Evolutionary conservation across 2,329 filamentous ascomycete species (phyloP).

Genomic region (Cadophora sp.): DNA sequence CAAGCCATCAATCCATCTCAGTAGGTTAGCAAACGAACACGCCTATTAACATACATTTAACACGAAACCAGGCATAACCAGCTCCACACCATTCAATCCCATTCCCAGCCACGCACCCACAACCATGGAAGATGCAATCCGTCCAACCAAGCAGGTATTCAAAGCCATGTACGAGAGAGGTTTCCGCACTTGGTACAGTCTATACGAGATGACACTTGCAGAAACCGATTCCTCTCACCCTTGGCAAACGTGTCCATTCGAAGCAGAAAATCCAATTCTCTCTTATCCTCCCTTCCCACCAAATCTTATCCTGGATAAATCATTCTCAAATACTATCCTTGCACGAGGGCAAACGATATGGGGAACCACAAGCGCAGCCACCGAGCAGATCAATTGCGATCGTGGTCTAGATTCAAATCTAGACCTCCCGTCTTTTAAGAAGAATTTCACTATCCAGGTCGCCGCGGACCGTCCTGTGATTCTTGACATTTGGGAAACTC

Average conservation of each 20-base stretch:
- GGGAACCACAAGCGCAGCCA: constrained; percentile 21
- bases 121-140: constrained; percentile 38
- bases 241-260: constrained; percentile 30
- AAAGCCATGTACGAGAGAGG: constrained; percentile 41
- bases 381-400: constrained; percentile 30
- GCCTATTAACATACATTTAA: background rate
- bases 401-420: too few relatives aligned
- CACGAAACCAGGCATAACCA: too few relatives aligned
- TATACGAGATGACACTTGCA: constrained; percentile 35
- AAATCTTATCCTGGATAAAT: constrained; percentile 32
- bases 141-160: constrained; percentile 38
- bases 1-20: background rate
- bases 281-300: constrained; percentile 37
- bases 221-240: constrained; percentile 29
- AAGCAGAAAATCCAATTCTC: constrained; percentile 32
- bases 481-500: constrained; percentile 28
- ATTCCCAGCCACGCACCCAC: background rate
- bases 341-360: constrained; percentile 37
- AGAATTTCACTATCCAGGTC: constrained; percentile 35
- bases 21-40: background rate
- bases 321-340: constrained; percentile 36
- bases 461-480: constrained; percentile 35
- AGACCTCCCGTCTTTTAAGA: constrained; percentile 39
- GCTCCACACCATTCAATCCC: background rate
- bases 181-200: constrained; percentile 40